A percentile compares a stretch with the other conserved stretches of the same genome.
Evolutionary conservation across 2,329 filamentous ascomycete genomes (phyloP).

Genomic region (Madurella mycetomatis): DNA sequence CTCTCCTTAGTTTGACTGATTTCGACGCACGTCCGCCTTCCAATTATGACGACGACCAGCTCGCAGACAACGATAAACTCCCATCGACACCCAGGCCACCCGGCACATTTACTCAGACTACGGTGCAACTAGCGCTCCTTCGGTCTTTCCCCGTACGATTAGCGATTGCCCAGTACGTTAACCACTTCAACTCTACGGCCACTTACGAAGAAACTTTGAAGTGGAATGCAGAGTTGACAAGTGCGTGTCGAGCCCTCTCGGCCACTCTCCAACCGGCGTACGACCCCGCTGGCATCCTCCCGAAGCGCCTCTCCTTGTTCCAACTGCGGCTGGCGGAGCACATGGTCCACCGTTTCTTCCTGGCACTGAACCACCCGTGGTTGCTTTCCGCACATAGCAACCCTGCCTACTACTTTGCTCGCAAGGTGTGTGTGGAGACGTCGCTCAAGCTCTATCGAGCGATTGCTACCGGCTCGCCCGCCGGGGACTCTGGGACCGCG

Average conservation of each 20-base stretch:
- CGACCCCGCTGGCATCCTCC: slow-evolving; percentile 26
- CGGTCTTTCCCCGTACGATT: slow-evolving; percentile 42
- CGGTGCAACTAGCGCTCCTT: slow-evolving; percentile 44
- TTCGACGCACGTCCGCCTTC: slow-evolving; percentile 48
- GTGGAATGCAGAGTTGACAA: slow-evolving; percentile 42
- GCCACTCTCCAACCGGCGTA: slow-evolving; percentile 29
- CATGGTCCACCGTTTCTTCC: slow-evolving; percentile 43
- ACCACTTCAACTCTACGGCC: slow-evolving; percentile 40
- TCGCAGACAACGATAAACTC: slow-evolving; percentile 35
- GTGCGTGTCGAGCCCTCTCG: slow-evolving; percentile 35
- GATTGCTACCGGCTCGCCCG: slow-evolving; percentile 20
- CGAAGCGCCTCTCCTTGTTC: slow-evolving; percentile 32
- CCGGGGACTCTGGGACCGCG: slow-evolving; percentile 16
- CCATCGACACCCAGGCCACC: slow-evolving; percentile 21
- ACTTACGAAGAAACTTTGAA: slow-evolving; percentile 46
- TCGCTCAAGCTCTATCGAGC: slow-evolving; percentile 31
- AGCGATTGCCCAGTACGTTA: slow-evolving; percentile 41
- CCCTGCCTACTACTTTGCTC: slow-evolving; percentile 49
- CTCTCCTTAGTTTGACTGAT: slow-evolving; percentile 42
- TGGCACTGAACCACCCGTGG: slow-evolving; percentile 52
- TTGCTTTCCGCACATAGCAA: slow-evolving; percentile 41
- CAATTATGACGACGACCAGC: slow-evolving; percentile 49
- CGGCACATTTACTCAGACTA: slow-evolving; percentile 43
- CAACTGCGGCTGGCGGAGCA: slow-evolving; percentile 41
- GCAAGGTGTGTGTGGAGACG: slow-evolving; percentile 45